A percentile compares a stretch with the other conserved stretches of the same genome.
phyloP scores from a whole-genome alignment of 2,329 filamentous ascomycete genomes.

The Arthrobotrys musiformis region DNA sequence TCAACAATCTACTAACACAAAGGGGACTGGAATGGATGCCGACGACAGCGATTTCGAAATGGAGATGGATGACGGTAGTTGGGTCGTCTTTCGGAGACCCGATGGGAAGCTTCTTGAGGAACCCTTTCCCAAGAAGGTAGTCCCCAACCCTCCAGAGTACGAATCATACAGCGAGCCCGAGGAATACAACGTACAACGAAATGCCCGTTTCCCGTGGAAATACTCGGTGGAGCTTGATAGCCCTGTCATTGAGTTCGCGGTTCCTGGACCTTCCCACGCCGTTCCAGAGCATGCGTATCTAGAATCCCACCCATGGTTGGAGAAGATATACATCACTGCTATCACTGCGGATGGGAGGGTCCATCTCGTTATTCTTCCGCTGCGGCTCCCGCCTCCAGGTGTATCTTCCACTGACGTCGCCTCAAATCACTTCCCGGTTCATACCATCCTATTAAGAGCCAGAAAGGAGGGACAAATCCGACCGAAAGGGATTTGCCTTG shows the following conservation, averaged over 20 bases:
- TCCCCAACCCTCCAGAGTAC: neutral
- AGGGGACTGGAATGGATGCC: neutral
- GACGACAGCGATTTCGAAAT: neutral
- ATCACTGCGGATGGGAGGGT: constrained; percentile 20
- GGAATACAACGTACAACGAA: neutral
- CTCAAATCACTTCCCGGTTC: constrained; percentile 17
- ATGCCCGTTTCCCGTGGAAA: constrained; percentile 42
- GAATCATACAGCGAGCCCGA: constrained; percentile 39
- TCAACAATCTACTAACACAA: neutral
- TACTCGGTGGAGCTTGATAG: constrained; percentile 31
- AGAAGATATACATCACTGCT: constrained; percentile 32
- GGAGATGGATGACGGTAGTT: neutral
- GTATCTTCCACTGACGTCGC: neutral
- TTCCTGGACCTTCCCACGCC: constrained; percentile 1
- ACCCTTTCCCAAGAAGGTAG: neutral
- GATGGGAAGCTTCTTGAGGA: neutral
- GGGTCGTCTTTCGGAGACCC: neutral
- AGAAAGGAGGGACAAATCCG: neutral
- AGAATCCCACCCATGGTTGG: neutral
- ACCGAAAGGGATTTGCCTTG: constrained; percentile 34
- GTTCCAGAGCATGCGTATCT: neutral
- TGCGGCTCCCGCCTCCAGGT: constrained; percentile 33
- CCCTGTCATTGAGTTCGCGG: constrained; percentile 23
- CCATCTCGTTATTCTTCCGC: constrained; percentile 20
- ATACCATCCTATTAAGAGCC: constrained; percentile 14